Base-by-base conservation (phyloP, 495 filamentous ascomycete genomes). In the Daldinia childiae region DNA sequence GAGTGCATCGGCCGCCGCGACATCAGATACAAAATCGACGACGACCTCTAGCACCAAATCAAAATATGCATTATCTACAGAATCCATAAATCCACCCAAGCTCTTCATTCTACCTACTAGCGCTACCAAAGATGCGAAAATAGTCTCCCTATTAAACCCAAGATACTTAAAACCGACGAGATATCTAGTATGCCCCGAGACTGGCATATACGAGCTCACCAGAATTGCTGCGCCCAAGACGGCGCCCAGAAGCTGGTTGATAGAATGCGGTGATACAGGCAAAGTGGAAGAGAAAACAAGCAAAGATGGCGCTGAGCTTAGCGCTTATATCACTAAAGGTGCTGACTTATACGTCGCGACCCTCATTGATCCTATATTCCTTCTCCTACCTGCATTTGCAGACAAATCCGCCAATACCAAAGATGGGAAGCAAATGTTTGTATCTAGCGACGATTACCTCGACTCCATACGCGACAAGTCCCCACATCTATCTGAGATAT, bases 191-290 rank as follows among this genome's bases (percentile, higher is more conserved):
- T 95, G 93, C 76, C 92, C 94, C 4, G 78, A 86, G 30, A 86
- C 87, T 11, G 95, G 95, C 27, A 83, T 97, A 67, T 93, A 91
- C 80, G 95, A 99, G 76, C 94, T 98, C 81, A 97, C 89, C 14
- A 86, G 86, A 41, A 85, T 98, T 72, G 79, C 88, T 11, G 85
- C 92, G 6, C 86, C 93, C 32, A 87, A 85, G 45, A 78, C 80
- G 4, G 81, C 80, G 0, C 87, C 87, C 29, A 82, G 86, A 58
- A 94, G 92, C 75, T 92, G 90, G 91, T 83, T 95, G 4, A 78
- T 93, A 56, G 81, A 87, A 29, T 63, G 62, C n/a, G 19, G 61
- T 66, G 15, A 66, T 24, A 73, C 67, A 51, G 62, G 50, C 24
- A 32, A 69, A 15, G 51, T 66, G 5, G 66, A 66, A 27, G 4